Evolutionary conservation across 2,329 filamentous ascomycete species (phyloP), one percentile per base, ranked within the genome.

Genomic region (Trichoderma harzianum): DNA sequence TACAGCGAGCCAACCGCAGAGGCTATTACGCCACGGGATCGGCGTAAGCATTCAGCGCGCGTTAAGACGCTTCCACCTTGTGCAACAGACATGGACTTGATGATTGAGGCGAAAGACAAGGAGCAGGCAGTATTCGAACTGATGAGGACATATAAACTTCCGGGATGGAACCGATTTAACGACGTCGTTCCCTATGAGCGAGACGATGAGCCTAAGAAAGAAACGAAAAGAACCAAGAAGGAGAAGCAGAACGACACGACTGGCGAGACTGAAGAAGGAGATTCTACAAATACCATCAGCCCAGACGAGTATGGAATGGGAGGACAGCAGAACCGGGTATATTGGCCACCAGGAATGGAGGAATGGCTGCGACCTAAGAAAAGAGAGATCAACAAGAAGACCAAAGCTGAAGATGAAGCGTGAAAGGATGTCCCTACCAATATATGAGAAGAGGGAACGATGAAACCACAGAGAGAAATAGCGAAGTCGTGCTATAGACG

Each of bases 41-140:
- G 95, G 32, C 88, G 95, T 72, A 98, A 97, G 81, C 95, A 98
- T 78, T 94, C 90, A 43, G 87, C 93, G 0, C 88, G 95, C 10
- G 94, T 97, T 2, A 86, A 87, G 74, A 92, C 90, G 0, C 82
- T 98, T 1, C 95, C 95, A 1, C 95, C 95, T 0, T 98, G 95
- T 77, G 86, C 90, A 5, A 84, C 89, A 1, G 90, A 92, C 36
- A 96, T 97, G 92, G 95, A 98, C 78, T 85, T 98, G n/a, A 98
- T 98, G 95, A 98, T 98, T 73, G 95, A 98, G 83, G 95, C 95
- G 62, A 98, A 98, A 80, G 95, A 98, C 78, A 98, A 98, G 81
- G 95, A 98, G 79, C 95, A 98, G 80, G 94, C 95, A 0, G 94
- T 98, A 0, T 97, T 98, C 77, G 94, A 97, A 74, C 86, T 98